Conservation (phyloP, 1,284 basidiomycete genomes). For the Apiotrichum gamsii region DNA sequence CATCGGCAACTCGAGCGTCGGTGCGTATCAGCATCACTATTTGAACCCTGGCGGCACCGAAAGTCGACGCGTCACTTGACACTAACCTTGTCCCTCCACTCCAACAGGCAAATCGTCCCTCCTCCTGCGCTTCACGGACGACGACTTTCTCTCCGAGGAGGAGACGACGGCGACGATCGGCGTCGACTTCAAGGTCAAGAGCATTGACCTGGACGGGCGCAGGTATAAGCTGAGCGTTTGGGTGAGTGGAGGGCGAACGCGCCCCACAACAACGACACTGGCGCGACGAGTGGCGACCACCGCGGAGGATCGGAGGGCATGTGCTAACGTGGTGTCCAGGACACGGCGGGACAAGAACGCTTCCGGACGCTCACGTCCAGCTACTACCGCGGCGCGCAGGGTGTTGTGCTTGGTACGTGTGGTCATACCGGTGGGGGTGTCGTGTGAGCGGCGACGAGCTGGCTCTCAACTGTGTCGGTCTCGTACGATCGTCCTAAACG, state of each 20-base stretch:
- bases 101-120: constrained; percentile 60
- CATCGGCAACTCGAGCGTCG: constrained; percentile 80
- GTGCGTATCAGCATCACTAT: constrained; percentile 53
- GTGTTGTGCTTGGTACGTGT: constrained; percentile 70
- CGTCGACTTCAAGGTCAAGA: constrained; percentile 53
- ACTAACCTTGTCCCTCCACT: background rate
- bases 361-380: constrained; percentile 97
- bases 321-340: too few relatives aligned
- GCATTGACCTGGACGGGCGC: constrained; percentile 49
- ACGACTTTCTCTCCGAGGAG: constrained; percentile 91
- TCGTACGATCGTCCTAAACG: too few relatives aligned
- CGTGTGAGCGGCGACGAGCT: too few relatives aligned
- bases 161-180: constrained; percentile 87
- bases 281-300: too few relatives aligned
- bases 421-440: too few relatives aligned
- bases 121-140: constrained; percentile 87
- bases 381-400: constrained; percentile 66
- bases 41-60: too few relatives aligned
- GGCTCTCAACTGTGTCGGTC: too few relatives aligned
- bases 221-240: constrained; percentile 55
- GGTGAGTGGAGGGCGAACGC: too few relatives aligned
- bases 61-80: too few relatives aligned
- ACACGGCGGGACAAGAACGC: constrained; percentile 93
- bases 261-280: too few relatives aligned
- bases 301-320: too few relatives aligned